Percentiles rank a stretch among this genome's conserved stretches.
Conservation (phyloP, 75 land plant genomes). For the Pseudotsuga menziesii region DNA sequence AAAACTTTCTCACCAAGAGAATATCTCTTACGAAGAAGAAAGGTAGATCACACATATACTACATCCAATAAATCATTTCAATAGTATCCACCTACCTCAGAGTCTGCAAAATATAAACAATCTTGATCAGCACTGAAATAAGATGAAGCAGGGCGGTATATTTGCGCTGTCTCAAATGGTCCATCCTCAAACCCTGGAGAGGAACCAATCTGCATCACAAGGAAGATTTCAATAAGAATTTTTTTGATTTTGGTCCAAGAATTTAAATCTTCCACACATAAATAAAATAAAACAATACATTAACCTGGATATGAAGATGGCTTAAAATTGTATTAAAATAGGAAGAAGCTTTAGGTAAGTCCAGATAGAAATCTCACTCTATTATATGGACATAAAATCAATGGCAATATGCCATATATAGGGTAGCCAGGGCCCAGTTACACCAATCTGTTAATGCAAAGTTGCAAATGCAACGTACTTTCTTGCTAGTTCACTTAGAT, state of each 20-base stretch:
- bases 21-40: not conserved
- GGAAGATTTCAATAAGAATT: not conserved
- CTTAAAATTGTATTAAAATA: not conserved
- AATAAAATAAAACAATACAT: not conserved
- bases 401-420: not conserved
- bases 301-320: no score
- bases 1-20: not conserved
- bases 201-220: conserved; percentile 65
- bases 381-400: not conserved
- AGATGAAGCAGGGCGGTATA: conserved; percentile 58
- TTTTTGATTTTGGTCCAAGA: not conserved
- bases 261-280: not conserved
- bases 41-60: not conserved
- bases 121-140: conserved; percentile 41
- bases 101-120: conserved; percentile 70
- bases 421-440: no score
- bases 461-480: not conserved
- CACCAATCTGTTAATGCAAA: no score
- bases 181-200: conserved; percentile 89
- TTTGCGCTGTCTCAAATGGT: conserved; percentile 63
- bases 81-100: conserved; percentile 44
- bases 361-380: not conserved
- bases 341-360: not conserved
- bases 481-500: not conserved
- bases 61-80: not conserved